A percentile compares a stretch with the other conserved stretches of the same genome.
Evolutionary conservation across 2,329 filamentous ascomycete species (phyloP).

Genomic region (Pochonia chlamydosporia): DNA sequence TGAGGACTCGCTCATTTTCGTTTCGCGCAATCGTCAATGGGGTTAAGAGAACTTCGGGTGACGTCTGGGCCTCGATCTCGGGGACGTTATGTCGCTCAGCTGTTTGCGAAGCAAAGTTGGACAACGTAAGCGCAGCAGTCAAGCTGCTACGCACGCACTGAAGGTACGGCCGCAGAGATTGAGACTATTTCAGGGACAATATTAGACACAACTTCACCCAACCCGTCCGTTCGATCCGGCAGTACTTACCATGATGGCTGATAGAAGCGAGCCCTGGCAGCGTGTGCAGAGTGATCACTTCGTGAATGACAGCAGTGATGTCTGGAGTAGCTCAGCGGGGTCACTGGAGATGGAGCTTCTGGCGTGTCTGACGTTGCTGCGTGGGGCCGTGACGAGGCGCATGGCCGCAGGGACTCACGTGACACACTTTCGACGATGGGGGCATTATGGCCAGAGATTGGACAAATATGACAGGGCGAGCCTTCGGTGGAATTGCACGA

Average conservation of each 20-base stretch:
- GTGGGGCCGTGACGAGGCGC: conserved; percentile 19
- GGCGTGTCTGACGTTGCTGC: conserved; percentile 24
- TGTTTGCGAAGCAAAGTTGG: conserved; percentile 96
- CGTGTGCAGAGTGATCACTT: conserved; percentile 1
- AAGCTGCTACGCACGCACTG: conserved; percentile 93
- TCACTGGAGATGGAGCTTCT: conserved; percentile 13
- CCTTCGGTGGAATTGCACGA: no score
- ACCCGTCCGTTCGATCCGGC: background rate
- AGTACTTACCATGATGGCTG: background rate
- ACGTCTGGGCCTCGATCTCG: conserved; percentile 88
- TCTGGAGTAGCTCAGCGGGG: conserved; percentile 13
- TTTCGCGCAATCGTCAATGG: conserved; percentile 88
- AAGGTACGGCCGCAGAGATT: conserved; percentile 94
- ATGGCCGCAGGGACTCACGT: background rate
- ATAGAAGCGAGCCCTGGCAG: conserved; percentile 3
- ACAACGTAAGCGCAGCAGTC: conserved; percentile 79
- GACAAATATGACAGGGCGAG: no score
- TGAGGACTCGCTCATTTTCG: conserved; percentile 93
- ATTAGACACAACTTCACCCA: background rate
- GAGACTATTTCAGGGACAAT: conserved; percentile 53
- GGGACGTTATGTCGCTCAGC: conserved; percentile 97
- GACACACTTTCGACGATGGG: background rate
- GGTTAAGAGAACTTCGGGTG: conserved; percentile 89
- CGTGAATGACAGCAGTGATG: conserved; percentile 11
- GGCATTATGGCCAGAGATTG: no score